Evolutionary conservation across 2,329 filamentous ascomycete species (phyloP), one percentile per base, ranked within the genome.

Genomic region (Raffaelea ambrosiae): DNA sequence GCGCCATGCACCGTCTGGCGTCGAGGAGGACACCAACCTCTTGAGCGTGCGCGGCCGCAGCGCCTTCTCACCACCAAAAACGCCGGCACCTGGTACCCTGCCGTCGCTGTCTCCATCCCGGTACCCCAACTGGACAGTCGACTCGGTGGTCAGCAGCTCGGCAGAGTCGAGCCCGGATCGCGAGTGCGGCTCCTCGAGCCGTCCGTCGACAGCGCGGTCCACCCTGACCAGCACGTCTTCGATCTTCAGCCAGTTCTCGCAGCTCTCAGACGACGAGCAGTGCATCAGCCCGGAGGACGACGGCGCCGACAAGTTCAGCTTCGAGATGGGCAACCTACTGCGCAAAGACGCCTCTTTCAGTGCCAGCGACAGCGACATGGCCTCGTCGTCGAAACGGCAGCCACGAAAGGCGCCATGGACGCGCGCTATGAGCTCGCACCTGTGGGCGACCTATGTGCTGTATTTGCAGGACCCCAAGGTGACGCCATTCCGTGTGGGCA

Each of bases 401-500:
- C 57, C 63, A 31, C 66, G 75, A 50, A 79, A 74, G 58, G 75
- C 76, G 1, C 73, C 71, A 0, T 84, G 81, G 81, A 83, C 79
- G 4, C 76, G 74, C 51, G 72, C 77, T 18, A 83, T 84, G 78
- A 79, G 71, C 63, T 67, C 75, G 13, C 81, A 85, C 55, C 63
- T 85, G 10, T 85, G 81, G 81, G 71, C 76, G 5, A 82, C 77
- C 1, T 85, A 83, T 58, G 65, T 76, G 49, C 66, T 81, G 46
- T 85, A 84, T 55, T 65, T 84, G 38, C 77, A 82, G 58, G 81
- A 85, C 55, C 80, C 81, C 41, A 79, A 77, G 43, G 79, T 84
- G 3, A 85, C 81, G 1, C 81, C 81, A 0, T 79, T 85, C 52
- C 73, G 77, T 45, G 70, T 82, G 48, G 75, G 79, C 51, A 81